Base-by-base conservation (phyloP, 768 basidiomycete species). In the Boletus bicolor region DNA sequence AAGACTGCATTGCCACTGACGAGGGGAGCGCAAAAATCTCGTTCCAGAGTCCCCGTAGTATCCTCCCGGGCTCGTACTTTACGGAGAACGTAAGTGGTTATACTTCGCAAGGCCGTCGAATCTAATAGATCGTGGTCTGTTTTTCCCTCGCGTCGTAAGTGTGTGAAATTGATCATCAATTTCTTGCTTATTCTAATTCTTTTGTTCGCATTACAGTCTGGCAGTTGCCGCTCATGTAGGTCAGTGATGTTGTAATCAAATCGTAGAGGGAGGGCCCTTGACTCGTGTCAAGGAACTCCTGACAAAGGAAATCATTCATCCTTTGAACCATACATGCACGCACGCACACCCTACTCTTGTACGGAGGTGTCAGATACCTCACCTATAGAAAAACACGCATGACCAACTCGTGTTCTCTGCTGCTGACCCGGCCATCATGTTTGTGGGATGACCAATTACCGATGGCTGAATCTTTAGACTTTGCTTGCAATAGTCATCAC, bases 321-420 rank as follows among this genome's bases (percentile, higher is more conserved):
- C 38, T 15, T 34, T n/a, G 5, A 30, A 24, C 11, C 42, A 34
- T 30, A 11, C 51, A 7, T 43, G n/a, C 9, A 43, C 49, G 5
- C 47, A 46, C 5, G 51, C 58, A 17, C 19, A 49, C 3, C 58
- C 51, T 6, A 30, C 58, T 1, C 44, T 59, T 3, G n/a, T 58
- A 30, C 19, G 51, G 24, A 24, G n/a, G 19, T 19, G n/a, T 24
- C 21, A 24, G 21, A 24, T 24, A 24, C 21, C 21, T 3, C 2
- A 24, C 21, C 21, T 24, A 24, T 24, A 24, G 21, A 24, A 24
- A 24, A 24, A 24, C 21, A 24, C 21, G 21, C 21, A 3, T 24
- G 21, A 24, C 21, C 21, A 24, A 24, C 21, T 24, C 21, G 21
- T 24, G 21, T 24, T 24, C 21, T 24, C 21, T 24, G 21, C 21